phyloP scores from a whole-genome alignment of 2,329 filamentous ascomycete genomes.

The Xylariaceae sp. region DNA sequence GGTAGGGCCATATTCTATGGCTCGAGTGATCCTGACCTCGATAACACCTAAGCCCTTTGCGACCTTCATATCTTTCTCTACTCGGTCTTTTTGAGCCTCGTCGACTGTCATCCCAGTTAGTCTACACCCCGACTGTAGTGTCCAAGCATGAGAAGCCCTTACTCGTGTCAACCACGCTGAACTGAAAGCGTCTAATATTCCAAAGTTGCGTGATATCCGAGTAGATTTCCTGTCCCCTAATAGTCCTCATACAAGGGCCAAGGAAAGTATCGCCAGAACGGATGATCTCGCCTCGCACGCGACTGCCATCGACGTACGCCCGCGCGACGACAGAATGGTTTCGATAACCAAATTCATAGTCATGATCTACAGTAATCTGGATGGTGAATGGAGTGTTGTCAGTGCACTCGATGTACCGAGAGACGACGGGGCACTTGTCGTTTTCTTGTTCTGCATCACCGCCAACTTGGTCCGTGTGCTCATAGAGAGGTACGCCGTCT shows the following conservation, averaged over 20 bases:
- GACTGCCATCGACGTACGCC: constrained; percentile 20
- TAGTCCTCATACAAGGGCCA: no score
- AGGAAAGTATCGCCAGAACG: neutral
- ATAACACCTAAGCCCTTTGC: constrained; percentile 24
- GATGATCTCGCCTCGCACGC: constrained; percentile 4
- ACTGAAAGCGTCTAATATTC: no score
- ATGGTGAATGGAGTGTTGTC: constrained; percentile 24
- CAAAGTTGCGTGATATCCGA: neutral
- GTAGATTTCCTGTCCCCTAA: neutral
- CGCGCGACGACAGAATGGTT: constrained; percentile 13
- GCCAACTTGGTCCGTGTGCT: constrained; percentile 21
- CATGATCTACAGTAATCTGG: constrained; percentile 7
- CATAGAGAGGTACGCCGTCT: constrained; percentile 11
- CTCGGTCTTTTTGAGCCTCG: constrained; percentile 16
- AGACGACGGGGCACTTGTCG: constrained; percentile 6
- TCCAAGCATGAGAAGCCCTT: no score
- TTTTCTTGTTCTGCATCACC: constrained; percentile 2
- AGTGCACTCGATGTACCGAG: constrained; percentile 28
- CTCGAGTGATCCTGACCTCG: constrained; percentile 16
- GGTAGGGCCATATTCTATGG: constrained; percentile 1
- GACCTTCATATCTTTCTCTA: constrained; percentile 19
- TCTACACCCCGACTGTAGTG: neutral
- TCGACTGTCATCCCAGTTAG: constrained; percentile 22
- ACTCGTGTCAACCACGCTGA: no score
- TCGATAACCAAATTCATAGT: constrained; percentile 23